These are phyloP conservation scores for Senecio squalidus DNA, from an alignment of 140 eudicot species.

Conservation along the genomic window DNA sequence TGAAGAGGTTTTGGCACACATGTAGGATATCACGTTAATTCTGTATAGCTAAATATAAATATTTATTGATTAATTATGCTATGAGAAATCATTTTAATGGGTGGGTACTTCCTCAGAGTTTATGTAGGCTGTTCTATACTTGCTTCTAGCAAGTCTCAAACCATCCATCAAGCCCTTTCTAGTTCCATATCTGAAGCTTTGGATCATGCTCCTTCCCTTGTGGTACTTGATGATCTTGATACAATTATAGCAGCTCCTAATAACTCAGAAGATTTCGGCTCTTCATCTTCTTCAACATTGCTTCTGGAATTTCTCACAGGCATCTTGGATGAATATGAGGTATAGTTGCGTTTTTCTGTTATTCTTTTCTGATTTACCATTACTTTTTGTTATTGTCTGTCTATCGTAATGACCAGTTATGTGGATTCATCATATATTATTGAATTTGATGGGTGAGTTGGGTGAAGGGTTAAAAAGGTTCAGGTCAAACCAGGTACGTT, in stretches of 20 bases:
- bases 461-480: neutral
- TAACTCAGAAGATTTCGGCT: constrained; percentile 65
- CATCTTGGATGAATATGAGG: constrained; percentile 92
- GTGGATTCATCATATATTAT: neutral
- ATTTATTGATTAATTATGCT: constrained; percentile 3
- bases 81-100: constrained; percentile 4
- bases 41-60: constrained; percentile 5
- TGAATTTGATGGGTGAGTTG: neutral
- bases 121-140: constrained; percentile 72
- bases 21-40: constrained; percentile 36
- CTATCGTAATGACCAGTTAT: constrained; percentile 8
- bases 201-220: constrained; percentile 82
- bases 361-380: constrained; percentile 11
- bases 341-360: constrained; percentile 15
- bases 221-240: constrained; percentile 91
- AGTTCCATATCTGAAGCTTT: constrained; percentile 83
- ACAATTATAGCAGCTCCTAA: constrained; percentile 63
- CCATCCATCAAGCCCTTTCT: constrained; percentile 67
- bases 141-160: constrained; percentile 62
- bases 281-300: constrained; percentile 58
- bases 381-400: neutral
- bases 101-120: constrained; percentile 48
- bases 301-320: constrained; percentile 61
- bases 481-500: neutral
- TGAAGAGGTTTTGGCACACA: constrained; percentile 69